phyloP scores from a whole-genome alignment of 768 basidiomycete species.

The Boletus edulis region DNA sequence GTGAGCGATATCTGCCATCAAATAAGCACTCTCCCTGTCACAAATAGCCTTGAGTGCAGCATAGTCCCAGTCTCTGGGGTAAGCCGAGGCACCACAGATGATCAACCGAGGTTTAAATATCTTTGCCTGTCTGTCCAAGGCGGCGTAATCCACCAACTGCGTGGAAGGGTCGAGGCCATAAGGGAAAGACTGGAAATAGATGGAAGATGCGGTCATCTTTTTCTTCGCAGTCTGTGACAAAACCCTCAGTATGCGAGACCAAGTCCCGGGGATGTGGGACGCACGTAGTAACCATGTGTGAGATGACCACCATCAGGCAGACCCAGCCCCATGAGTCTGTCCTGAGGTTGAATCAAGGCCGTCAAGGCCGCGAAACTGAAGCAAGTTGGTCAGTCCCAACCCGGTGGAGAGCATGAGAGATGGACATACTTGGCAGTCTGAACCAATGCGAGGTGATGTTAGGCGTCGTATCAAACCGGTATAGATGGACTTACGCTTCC shows the following conservation, averaged over 20 bases:
- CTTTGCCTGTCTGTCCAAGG: slow-evolving; percentile 79
- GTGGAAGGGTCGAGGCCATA: slow-evolving; percentile 81
- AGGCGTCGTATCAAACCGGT: not conserved
- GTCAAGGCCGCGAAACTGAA: slow-evolving; percentile 93
- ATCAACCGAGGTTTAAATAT: slow-evolving; percentile 94
- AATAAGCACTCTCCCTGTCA: slow-evolving; percentile 85
- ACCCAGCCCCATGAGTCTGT: slow-evolving; percentile 98
- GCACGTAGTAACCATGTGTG: slow-evolving; percentile 94
- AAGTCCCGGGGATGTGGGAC: slow-evolving; percentile 21
- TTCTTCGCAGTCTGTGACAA: slow-evolving; percentile 84
- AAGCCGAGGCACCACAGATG: slow-evolving; percentile 98
- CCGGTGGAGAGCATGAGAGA: not conserved
- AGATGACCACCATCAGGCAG: slow-evolving; percentile 97
- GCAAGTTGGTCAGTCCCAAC: slow-evolving; percentile 9
- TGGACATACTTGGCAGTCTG: slow-evolving; percentile 82
- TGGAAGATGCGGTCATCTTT: slow-evolving; percentile 99
- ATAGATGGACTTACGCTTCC: slow-evolving; percentile 62
- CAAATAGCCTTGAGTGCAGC: slow-evolving; percentile 74
- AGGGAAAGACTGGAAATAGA: slow-evolving; percentile 99
- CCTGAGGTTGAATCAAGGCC: slow-evolving; percentile 93
- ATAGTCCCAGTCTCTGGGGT: slow-evolving; percentile 99
- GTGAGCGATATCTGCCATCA: slow-evolving; percentile 98
- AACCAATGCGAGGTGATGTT: slow-evolving; percentile 12
- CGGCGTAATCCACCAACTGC: slow-evolving; percentile 87
- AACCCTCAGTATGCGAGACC: not conserved